Conservation (phyloP, 208 protist species). For the Leishmania guyanensis region DNA sequence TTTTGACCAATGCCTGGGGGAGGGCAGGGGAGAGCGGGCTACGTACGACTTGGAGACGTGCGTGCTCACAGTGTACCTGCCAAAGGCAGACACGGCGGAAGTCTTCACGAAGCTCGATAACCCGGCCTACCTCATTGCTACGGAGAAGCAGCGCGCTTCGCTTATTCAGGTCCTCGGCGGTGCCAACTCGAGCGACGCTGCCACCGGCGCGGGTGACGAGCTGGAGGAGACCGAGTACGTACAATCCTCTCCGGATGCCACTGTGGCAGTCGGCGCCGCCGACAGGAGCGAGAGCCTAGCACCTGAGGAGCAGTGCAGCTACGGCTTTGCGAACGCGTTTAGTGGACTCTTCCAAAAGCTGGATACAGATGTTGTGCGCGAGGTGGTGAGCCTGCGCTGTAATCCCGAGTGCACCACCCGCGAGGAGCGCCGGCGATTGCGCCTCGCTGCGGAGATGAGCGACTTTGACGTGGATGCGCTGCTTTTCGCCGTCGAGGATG, state of each 20-base stretch:
- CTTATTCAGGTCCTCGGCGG: slow-evolving; percentile 50
- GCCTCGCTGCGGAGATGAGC: slow-evolving; percentile 43
- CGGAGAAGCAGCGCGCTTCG: slow-evolving; percentile 66
- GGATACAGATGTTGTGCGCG: slow-evolving; percentile 57
- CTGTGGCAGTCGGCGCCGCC: not conserved
- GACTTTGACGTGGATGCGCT: slow-evolving; percentile 80
- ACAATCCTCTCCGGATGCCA: slow-evolving; percentile 42
- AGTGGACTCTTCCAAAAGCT: slow-evolving; percentile 67
- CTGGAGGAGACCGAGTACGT: slow-evolving; percentile 77
- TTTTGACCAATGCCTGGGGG: slow-evolving; percentile 79
- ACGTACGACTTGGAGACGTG: slow-evolving; percentile 83
- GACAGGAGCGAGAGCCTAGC: slow-evolving; percentile 1
- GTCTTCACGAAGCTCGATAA: slow-evolving; percentile 87
- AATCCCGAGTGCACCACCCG: slow-evolving; percentile 55
- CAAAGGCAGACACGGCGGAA: slow-evolving; percentile 73
- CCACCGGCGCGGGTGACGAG: slow-evolving; percentile 26
- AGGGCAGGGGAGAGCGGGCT: slow-evolving; percentile 72
- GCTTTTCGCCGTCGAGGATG: slow-evolving; percentile 69
- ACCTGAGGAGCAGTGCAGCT: slow-evolving; percentile 31
- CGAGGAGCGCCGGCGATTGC: slow-evolving; percentile 53
- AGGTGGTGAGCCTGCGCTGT: slow-evolving; percentile 58
- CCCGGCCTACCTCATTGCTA: slow-evolving; percentile 83
- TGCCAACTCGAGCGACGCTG: not conserved
- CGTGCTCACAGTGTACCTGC: slow-evolving; percentile 76
- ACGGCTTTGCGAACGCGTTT: slow-evolving; percentile 87